Evolutionary conservation across 1,284 basidiomycete genomes (phyloP).

Genomic region (Amylostereum areolatum): DNA sequence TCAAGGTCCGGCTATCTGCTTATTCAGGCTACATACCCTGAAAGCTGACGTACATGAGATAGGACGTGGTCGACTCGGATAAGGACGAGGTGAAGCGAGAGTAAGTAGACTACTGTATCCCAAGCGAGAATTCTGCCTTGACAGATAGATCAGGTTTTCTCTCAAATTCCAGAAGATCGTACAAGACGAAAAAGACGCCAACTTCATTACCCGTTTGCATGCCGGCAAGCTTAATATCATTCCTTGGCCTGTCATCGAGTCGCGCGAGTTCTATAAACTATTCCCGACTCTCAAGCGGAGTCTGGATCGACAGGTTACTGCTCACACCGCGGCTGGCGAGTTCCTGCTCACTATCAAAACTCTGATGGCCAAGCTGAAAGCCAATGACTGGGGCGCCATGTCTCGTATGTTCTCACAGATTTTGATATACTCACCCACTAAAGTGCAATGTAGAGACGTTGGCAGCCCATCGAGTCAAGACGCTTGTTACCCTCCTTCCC

Average conservation of each 20-base stretch:
- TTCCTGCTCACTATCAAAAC: constrained; percentile 56
- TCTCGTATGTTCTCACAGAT: constrained; percentile 35
- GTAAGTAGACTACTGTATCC: constrained; percentile 23
- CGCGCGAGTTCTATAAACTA: constrained; percentile 47
- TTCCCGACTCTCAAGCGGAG: constrained; percentile 40
- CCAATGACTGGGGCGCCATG: constrained; percentile 55
- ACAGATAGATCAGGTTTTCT: constrained; percentile 32
- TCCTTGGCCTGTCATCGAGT: constrained; percentile 61
- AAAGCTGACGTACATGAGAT: not conserved
- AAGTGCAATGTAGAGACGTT: constrained; percentile 40
- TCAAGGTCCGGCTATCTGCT: constrained; percentile 35
- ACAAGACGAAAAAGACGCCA: constrained; percentile 50
- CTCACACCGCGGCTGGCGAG: constrained; percentile 44
- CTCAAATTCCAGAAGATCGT: constrained; percentile 53
- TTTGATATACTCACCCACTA: not conserved
- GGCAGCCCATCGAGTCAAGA: constrained; percentile 44
- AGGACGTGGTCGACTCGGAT: constrained; percentile 59
- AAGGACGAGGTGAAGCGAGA: constrained; percentile 50
- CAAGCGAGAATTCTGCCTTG: not conserved
- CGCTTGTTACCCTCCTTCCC: constrained; percentile 34
- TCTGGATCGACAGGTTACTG: constrained; percentile 41
- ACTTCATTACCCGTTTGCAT: constrained; percentile 53
- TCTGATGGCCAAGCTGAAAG: constrained; percentile 64
- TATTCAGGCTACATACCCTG: too few species aligned
- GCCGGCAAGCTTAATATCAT: constrained; percentile 49